phyloP scores from a whole-genome alignment of 352 stramenopile genomes.

The Pythium sukuiense region DNA sequence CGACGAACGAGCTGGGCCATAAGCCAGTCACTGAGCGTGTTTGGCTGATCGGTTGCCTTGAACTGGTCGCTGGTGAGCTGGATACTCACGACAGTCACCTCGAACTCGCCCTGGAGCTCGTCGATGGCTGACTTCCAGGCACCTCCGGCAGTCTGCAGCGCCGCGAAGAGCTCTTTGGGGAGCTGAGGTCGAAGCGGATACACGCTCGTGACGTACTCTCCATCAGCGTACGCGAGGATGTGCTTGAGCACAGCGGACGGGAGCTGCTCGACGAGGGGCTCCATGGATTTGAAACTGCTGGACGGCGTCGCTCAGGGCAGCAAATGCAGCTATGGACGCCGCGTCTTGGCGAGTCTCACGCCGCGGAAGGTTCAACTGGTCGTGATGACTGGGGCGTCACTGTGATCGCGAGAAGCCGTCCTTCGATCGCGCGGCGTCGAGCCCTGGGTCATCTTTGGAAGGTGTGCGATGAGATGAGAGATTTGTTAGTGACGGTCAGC shows the following conservation, averaged over 20 bases:
- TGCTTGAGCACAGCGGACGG: conserved; percentile 3
- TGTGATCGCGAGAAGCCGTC: background rate
- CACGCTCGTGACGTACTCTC: background rate
- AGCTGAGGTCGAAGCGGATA: background rate
- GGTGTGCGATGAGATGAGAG: background rate
- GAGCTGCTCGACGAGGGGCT: background rate
- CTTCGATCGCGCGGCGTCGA: background rate
- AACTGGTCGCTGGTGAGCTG: background rate
- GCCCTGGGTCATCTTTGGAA: no score
- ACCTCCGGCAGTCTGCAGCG: background rate
- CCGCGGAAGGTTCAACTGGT: background rate
- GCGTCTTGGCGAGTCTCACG: background rate
- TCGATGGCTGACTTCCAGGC: background rate
- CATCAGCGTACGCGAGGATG: conserved; percentile 13
- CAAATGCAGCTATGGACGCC: background rate
- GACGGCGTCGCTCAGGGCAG: background rate
- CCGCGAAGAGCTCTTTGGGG: background rate
- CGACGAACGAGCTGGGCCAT: background rate
- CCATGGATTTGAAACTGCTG: background rate
- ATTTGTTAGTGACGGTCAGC: background rate
- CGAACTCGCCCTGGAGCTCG: conserved; percentile 3
- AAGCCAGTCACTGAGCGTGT: background rate
- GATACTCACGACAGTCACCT: background rate
- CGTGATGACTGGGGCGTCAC: background rate
- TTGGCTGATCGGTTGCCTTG: background rate